Evolutionary conservation across 306 rosid genomes (phyloP), one percentile per base, ranked within the genome.

Genomic region (Trifolium subterraneum): DNA sequence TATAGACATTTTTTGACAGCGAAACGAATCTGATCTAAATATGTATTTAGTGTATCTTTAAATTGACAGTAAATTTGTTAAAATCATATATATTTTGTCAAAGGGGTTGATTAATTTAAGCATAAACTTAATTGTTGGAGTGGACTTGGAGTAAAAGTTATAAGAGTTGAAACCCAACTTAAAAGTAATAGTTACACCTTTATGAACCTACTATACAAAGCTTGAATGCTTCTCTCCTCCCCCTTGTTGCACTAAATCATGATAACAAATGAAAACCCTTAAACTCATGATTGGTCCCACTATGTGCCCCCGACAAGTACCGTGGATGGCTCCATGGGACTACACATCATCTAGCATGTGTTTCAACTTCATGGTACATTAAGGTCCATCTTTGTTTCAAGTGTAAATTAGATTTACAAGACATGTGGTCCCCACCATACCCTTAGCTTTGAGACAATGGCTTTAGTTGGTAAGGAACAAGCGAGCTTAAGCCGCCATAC

Each of bases 321-420:
- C 89, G 77, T 83, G 87, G 80, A 67, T 39, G 90, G 78, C 80
- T 87, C 97, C 82, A 79, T 74, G 1, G 16, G 78, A 64, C 75
- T 80, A 90, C 86, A 85, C 84, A 83, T 88, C 97, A 89, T 86
- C 89, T 82, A 84, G 79, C 88, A 84, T 89, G 92, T 87, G 91
- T 84, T 92, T 86, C 89, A 91, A 85, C 76, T 85, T 76, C 84
- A 79, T 67, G 86, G 86, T 89, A 84, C 85, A 78, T 27, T 14
- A 9, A 83, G 96, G 80, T 75, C 96, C 93, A 81, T 69, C 41
- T 64, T 52, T 86, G 85, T 74, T 78, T 79, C 70, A 48, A 44
- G 75, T 61, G 54, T 64, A 39, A 38, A 73, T 68, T 64, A 74
- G 81, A 70, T 70, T 84, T 69, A 51, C 63, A 61, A 56, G 85